phyloP scores from a whole-genome alignment of 805 yeast genomes.

The Candida montana region DNA sequence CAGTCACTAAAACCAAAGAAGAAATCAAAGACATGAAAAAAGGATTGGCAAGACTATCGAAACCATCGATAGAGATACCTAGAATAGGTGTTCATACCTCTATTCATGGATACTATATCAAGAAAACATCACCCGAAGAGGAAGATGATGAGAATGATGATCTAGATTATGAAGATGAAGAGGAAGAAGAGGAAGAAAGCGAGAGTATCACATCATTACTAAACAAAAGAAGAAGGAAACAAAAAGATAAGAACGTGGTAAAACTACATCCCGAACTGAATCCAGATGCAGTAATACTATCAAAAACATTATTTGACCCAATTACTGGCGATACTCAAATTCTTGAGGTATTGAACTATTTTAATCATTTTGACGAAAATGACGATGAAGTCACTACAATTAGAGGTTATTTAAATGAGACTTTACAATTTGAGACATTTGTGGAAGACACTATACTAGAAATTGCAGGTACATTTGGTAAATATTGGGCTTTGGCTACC shows the following conservation, averaged over 20 bases:
- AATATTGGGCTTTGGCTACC: conserved; percentile 50
- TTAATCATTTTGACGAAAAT: conserved; percentile 28
- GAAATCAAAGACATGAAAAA: conserved; percentile 3
- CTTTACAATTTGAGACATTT: conserved; percentile 36
- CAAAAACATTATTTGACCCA: background rate
- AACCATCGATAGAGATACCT: conserved; percentile 49
- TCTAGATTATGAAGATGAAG: conserved; percentile 34
- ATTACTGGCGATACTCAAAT: conserved; percentile 26
- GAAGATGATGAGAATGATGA: conserved; percentile 25
- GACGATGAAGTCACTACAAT: conserved; percentile 33
- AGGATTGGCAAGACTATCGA: conserved; percentile 29
- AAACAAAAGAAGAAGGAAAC: conserved; percentile 30
- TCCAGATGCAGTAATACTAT: conserved; percentile 7
- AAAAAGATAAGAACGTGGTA: conserved; percentile 24
- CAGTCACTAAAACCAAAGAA: conserved; percentile 13
- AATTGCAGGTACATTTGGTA: conserved; percentile 35
- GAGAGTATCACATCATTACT: conserved; percentile 16
- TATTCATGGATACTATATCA: conserved; percentile 48
- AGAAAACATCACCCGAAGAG: conserved; percentile 23
- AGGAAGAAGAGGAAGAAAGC: conserved; percentile 42
- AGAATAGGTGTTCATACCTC: conserved; percentile 59
- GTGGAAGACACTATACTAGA: conserved; percentile 33
- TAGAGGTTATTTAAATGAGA: conserved; percentile 31
- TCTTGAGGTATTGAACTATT: conserved; percentile 27
- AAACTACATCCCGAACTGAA: conserved; percentile 11